phyloP scores from a whole-genome alignment of 441 rosid genomes.

The Jatropha podagrica region DNA sequence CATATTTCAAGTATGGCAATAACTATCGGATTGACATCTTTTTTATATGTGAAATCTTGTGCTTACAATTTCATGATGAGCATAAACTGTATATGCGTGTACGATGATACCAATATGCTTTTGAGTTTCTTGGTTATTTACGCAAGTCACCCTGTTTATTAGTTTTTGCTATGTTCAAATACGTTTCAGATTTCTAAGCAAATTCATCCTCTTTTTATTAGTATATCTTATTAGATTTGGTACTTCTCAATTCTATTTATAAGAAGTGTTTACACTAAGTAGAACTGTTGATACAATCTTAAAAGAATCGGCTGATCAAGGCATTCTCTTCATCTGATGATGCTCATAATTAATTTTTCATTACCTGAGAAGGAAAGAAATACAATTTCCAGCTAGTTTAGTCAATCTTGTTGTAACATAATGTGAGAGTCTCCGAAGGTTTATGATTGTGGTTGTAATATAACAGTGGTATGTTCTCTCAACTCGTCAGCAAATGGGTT shows the following conservation, averaged over 20 bases:
- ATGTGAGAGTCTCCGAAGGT: neutral
- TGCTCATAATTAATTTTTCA: neutral
- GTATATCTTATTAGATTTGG: neutral
- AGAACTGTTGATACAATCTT: neutral
- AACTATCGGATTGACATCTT: neutral
- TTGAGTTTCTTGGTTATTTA: neutral
- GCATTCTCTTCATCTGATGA: neutral
- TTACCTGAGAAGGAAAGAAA: slow-evolving; percentile 1
- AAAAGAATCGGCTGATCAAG: neutral
- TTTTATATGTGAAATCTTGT: neutral
- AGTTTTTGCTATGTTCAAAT: neutral
- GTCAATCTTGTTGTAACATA: neutral
- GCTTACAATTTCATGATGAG: neutral
- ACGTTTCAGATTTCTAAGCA: neutral
- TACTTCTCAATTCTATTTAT: neutral
- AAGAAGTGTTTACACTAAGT: too few species aligned
- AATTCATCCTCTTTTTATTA: neutral
- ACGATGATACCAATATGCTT: neutral
- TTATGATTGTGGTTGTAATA: neutral
- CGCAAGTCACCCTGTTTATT: too few species aligned
- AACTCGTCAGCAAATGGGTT: neutral
- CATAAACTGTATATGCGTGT: neutral
- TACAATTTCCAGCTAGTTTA: neutral
- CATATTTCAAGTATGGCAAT: neutral
- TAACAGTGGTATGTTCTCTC: neutral